Evolutionary conservation across 768 basidiomycete genomes (phyloP).

Genomic region (Leccinellum rugosiceps): DNA sequence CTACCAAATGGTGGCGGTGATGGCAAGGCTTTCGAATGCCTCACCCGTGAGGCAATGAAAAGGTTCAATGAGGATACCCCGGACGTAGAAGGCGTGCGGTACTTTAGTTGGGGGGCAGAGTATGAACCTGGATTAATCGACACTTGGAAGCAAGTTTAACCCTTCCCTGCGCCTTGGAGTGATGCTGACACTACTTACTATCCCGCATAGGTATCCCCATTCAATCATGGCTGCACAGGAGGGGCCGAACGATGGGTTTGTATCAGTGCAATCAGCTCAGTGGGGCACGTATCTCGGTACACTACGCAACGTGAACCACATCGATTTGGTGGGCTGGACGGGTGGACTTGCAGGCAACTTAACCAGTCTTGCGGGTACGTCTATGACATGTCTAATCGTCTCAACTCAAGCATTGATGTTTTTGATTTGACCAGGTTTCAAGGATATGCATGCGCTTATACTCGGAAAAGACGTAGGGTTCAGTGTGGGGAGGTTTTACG

Average conservation of each 20-base stretch:
- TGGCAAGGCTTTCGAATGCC: conserved; percentile 87
- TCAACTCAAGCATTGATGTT: not conserved
- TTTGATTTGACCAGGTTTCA: conserved; percentile 30
- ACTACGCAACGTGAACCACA: conserved; percentile 83
- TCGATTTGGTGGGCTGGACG: conserved; percentile 93
- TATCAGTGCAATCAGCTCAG: conserved; percentile 80
- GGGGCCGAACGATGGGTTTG: conserved; percentile 93
- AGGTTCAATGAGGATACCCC: conserved; percentile 86
- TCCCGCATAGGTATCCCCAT: conserved; percentile 54
- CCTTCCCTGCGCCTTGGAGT: not conserved
- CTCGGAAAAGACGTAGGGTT: conserved; percentile 89
- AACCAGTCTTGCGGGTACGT: conserved; percentile 21
- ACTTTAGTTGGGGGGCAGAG: conserved; percentile 94
- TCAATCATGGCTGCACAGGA: conserved; percentile 81
- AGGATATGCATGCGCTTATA: conserved; percentile 89
- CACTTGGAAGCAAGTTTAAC: conserved; percentile 62
- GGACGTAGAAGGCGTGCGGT: conserved; percentile 73
- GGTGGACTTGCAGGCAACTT: conserved; percentile 29
- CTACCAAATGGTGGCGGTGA: conserved; percentile 93
- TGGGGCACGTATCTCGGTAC: conserved; percentile 99
- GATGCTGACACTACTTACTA: not conserved
- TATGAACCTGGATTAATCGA: conserved; percentile 90
- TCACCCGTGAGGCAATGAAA: conserved; percentile 83
- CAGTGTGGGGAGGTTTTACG: conserved; percentile 88
- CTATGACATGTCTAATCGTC: not conserved